Evolutionary conservation across 2,329 filamentous ascomycete species (phyloP).

Genomic region (Sporothrix brasiliensis): DNA sequence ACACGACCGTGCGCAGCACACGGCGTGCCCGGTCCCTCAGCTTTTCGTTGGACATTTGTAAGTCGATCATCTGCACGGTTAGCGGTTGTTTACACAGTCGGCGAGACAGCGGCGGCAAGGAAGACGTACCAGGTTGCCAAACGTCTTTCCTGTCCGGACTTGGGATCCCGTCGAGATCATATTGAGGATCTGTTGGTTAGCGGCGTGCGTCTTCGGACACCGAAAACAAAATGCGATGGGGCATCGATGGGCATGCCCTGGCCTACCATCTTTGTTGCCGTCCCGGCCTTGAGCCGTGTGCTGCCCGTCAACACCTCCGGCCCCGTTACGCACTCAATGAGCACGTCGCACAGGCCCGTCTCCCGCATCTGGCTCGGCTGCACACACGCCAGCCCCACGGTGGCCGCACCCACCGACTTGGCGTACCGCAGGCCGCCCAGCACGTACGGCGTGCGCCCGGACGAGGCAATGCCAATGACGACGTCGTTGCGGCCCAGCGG

Average conservation of each 20-base stretch:
- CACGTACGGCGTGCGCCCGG: slow-evolving; percentile 49
- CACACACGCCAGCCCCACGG: slow-evolving; percentile 47
- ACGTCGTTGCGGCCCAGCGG: slow-evolving; percentile 41
- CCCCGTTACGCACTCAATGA: slow-evolving; percentile 48
- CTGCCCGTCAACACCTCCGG: slow-evolving; percentile 51
- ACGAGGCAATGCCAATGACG: slow-evolving; percentile 49
- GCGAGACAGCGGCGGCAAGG: background rate
- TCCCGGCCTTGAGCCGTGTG: slow-evolving; percentile 51
- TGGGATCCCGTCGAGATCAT: slow-evolving; percentile 51
- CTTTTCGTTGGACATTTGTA: slow-evolving; percentile 35
- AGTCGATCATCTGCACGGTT: slow-evolving; percentile 31
- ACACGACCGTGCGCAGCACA: slow-evolving; percentile 27
- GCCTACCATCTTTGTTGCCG: slow-evolving; percentile 46
- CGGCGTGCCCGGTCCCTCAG: slow-evolving; percentile 32
- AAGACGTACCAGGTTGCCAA: slow-evolving; percentile 34
- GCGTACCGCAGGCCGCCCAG: slow-evolving; percentile 46
- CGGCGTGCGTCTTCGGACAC: background rate
- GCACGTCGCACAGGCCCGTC: slow-evolving; percentile 34
- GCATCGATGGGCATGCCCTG: no score
- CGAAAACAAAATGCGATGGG: no score
- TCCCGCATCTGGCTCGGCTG: slow-evolving; percentile 40
- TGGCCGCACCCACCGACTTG: slow-evolving; percentile 43
- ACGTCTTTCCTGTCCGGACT: slow-evolving; percentile 48
- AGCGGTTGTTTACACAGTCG: background rate
- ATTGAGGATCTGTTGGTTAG: slow-evolving; percentile 42